Base-by-base conservation (phyloP, 805 yeast genomes). In the Candida incommunis region DNA sequence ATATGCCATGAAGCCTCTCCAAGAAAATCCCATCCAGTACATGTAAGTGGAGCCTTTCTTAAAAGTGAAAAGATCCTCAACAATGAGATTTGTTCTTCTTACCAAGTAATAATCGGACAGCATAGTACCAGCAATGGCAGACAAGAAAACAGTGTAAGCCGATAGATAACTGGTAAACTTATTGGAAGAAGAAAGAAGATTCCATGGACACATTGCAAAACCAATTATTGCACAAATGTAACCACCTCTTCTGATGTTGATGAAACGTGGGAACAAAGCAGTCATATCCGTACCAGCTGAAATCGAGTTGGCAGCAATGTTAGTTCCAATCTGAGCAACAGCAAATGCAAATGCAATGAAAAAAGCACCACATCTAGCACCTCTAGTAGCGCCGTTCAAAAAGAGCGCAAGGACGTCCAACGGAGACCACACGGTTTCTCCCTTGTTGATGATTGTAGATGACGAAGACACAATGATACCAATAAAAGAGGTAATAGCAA, bases 381-480 rank as follows among this genome's bases (percentile, higher is more conserved):
- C 64, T 9, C 55, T 47, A n/a, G 57, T 48, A 35, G 55, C 47
- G 21, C 51, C 50, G 35, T 50, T 44, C 53, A 86, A 71, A 56
- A 81, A 83, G 43, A 73, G 66, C 15, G 71, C 71, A 52, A 86
- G 67, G 3, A 83, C 83, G 52, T 82, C 94, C 46, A 86, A 65
- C 4, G 96, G 96, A 44, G 81, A 74, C 96, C 96, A 86, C 58
- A 73, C 74, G 25, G 84, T 73, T 50, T 71, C 75, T 22, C 81
- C 83, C 58, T 77, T 84, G n/a, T n/a, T n/a, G 53, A 83, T 58
- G 3, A 70, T 60, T 40, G 77, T 68, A 2, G 92, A 80, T 1
- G 95, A 83, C 5, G 94, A 80, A 23, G 94, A 78, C 21, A 86
- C 85, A 48, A 86, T 66, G 47, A 86, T 80, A 60, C 96, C 95